Evolutionary conservation across 176 grass and related monocot species (phyloP).

Genomic region (Panicum miliaceum): DNA sequence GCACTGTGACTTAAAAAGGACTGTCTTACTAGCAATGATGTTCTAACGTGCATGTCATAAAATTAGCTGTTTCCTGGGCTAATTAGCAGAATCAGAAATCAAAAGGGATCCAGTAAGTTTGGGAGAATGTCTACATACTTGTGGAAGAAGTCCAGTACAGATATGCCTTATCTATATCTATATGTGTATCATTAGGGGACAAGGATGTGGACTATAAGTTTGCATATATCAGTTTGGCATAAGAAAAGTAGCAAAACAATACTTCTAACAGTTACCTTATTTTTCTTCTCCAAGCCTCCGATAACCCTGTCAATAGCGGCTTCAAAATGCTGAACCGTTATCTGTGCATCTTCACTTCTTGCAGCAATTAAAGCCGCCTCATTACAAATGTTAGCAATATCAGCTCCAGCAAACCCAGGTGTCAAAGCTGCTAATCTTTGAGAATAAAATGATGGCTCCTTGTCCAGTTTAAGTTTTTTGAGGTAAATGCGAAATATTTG

Average conservation of each 20-base stretch:
- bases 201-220: not conserved
- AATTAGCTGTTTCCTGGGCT: not conserved
- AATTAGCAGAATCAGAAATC: slow-evolving; percentile 5
- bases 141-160: not conserved
- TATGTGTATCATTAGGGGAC: not conserved
- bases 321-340: slow-evolving; percentile 90
- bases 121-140: not conserved
- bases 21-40: no score
- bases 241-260: not conserved
- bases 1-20: no score
- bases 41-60: not conserved
- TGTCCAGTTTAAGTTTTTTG: slow-evolving; percentile 89
- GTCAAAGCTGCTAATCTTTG: slow-evolving; percentile 91
- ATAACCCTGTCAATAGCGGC: slow-evolving; percentile 90
- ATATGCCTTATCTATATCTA: not conserved
- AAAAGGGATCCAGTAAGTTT: not conserved
- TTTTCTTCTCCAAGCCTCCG: slow-evolving; percentile 96
- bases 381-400: slow-evolving; percentile 98
- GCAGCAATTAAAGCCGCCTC: slow-evolving; percentile 90
- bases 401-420: slow-evolving; percentile 92
- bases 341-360: slow-evolving; percentile 58
- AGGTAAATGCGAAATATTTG: slow-evolving; percentile 93
- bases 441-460: slow-evolving; percentile 86
- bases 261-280: slow-evolving; percentile 60
- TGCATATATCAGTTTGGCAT: not conserved